phyloP scores from a whole-genome alignment of 1,284 basidiomycete genomes.

The Microbotryum intermedium region DNA sequence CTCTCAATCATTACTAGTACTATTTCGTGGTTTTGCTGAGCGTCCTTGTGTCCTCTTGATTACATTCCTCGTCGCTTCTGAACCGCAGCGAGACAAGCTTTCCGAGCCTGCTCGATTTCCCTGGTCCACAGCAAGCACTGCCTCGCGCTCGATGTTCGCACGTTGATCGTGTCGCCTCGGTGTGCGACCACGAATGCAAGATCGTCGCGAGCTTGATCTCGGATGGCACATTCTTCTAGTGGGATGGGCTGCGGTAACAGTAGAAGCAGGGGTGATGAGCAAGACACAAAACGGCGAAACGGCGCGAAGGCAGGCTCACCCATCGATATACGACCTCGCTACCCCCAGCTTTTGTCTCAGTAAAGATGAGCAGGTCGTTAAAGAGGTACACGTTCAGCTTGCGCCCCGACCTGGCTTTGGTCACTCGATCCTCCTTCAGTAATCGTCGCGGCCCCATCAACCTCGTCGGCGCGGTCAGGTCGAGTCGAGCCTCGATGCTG shows the following conservation, averaged over 20 bases:
- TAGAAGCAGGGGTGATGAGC: conserved; percentile 51
- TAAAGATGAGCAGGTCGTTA: conserved; percentile 38
- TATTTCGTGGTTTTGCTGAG: too few relatives aligned
- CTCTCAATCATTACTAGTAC: too few relatives aligned
- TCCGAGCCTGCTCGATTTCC: conserved; percentile 18
- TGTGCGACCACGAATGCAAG: conserved; percentile 55
- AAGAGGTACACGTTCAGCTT: conserved; percentile 51
- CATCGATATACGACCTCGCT: conserved; percentile 23
- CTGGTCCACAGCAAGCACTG: conserved; percentile 14
- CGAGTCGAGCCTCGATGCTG: conserved; percentile 48
- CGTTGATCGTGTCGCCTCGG: conserved; percentile 21
- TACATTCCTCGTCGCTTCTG: background rate
- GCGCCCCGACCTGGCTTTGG: conserved; percentile 69
- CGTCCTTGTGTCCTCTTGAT: too few relatives aligned
- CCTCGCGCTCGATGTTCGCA: conserved; percentile 8
- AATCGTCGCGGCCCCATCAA: conserved; percentile 66
- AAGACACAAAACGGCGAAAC: conserved; percentile 55
- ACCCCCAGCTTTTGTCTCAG: conserved; percentile 6
- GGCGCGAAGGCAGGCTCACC: background rate
- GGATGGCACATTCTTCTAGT: conserved; percentile 22
- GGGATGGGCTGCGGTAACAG: conserved; percentile 3
- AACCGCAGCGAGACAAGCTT: background rate
- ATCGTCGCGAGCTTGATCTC: conserved; percentile 43
- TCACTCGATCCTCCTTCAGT: conserved; percentile 65
- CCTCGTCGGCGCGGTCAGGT: conserved; percentile 79